phyloP scores from a whole-genome alignment of 2,329 filamentous ascomycete genomes.

The Venturia oleaginea region DNA sequence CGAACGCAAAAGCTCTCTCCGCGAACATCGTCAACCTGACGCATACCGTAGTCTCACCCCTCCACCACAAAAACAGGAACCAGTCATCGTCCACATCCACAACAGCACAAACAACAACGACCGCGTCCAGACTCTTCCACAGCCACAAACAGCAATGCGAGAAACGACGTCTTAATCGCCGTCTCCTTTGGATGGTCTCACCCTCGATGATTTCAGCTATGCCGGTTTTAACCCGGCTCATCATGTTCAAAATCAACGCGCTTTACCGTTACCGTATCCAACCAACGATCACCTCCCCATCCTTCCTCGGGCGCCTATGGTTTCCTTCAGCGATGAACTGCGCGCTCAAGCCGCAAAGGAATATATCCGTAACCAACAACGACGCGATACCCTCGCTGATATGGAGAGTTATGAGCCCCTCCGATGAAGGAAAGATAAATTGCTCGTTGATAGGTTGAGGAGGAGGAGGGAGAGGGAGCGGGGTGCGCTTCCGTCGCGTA shows the following conservation, averaged over 20 bases:
- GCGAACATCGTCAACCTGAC: conserved; percentile 4
- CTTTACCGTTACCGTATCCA: not conserved
- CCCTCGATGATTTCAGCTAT: not conserved
- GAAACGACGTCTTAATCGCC: not conserved
- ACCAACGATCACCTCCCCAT: not conserved
- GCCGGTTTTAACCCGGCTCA: not conserved
- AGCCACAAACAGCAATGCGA: not conserved
- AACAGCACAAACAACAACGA: not conserved
- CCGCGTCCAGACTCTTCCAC: not conserved
- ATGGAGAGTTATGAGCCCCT: not conserved
- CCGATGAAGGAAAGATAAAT: not conserved
- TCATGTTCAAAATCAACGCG: not conserved
- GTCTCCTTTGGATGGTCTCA: not conserved
- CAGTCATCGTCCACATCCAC: conserved; percentile 1
- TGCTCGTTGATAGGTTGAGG: not conserved
- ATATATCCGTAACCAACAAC: not conserved
- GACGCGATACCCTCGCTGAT: not conserved
- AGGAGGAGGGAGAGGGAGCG: not conserved
- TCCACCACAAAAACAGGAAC: conserved; percentile 2
- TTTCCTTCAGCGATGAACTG: not conserved
- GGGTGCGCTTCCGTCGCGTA: not conserved
- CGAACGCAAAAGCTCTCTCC: not conserved
- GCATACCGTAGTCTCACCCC: not conserved
- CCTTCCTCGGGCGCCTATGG: not conserved
- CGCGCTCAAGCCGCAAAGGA: not conserved